phyloP scores from a whole-genome alignment of 1,284 basidiomycete genomes.

The Sporisorium exsertum region DNA sequence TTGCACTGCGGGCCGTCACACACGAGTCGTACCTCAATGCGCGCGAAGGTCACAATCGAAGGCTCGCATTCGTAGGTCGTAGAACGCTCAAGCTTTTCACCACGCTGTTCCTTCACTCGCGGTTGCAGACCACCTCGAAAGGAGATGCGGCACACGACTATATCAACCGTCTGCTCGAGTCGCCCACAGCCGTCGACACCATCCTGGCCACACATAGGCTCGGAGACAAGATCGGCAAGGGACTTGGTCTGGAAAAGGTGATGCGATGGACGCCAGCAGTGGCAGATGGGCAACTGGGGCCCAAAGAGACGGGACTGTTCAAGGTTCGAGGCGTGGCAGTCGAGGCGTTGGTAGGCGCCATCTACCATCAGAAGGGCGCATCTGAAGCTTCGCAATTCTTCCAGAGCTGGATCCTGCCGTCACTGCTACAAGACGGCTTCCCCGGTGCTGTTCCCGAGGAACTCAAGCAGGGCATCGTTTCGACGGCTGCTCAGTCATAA shows the following conservation, averaged over 20 bases:
- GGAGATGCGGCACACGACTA: slow-evolving; percentile 29
- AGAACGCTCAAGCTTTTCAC: slow-evolving; percentile 62
- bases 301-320: slow-evolving; percentile 63
- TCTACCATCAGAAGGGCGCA: slow-evolving; percentile 61
- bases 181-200: slow-evolving; percentile 43
- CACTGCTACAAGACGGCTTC: slow-evolving; percentile 34
- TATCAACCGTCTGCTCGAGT: slow-evolving; percentile 48
- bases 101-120: slow-evolving; percentile 58
- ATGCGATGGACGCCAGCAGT: slow-evolving; percentile 68
- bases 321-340: slow-evolving; percentile 66
- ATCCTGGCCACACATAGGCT: slow-evolving; percentile 58
- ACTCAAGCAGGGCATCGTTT: slow-evolving; percentile 19
- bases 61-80: slow-evolving; percentile 64
- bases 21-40: slow-evolving; percentile 63
- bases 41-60: slow-evolving; percentile 60
- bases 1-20: slow-evolving; percentile 59
- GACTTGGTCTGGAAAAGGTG: slow-evolving; percentile 63
- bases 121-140: slow-evolving; percentile 21
- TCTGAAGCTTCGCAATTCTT: slow-evolving; percentile 39
- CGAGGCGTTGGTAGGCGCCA: slow-evolving; percentile 68
- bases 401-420: slow-evolving; percentile 29
- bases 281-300: slow-evolving; percentile 47
- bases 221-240: slow-evolving; percentile 59
- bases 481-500: slow-evolving; percentile 9
- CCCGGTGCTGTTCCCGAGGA: slow-evolving; percentile 35